phyloP scores from a whole-genome alignment of 805 yeast species.

The Saccharomycopsis synnaedendra region DNA sequence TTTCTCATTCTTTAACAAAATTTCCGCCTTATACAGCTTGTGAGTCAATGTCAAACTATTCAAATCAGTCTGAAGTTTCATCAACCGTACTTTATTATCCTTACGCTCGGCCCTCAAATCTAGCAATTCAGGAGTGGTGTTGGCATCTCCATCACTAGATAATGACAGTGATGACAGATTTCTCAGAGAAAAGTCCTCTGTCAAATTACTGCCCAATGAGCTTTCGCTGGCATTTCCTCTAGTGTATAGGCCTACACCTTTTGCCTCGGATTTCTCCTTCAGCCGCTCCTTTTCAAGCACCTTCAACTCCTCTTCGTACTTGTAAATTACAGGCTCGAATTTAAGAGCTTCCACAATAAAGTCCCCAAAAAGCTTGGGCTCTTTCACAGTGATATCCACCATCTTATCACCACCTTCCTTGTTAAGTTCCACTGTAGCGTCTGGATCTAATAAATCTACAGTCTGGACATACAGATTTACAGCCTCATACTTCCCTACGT shows the following conservation, averaged over 20 bases:
- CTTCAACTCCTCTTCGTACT: slow-evolving; percentile 14
- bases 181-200: background rate
- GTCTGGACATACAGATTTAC: slow-evolving; percentile 2
- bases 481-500: slow-evolving; percentile 7
- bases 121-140: slow-evolving; percentile 5
- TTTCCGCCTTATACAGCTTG: slow-evolving; percentile 14
- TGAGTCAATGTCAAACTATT: slow-evolving; percentile 14
- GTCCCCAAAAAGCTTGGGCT: slow-evolving; percentile 10
- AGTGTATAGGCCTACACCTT: slow-evolving; percentile 2
- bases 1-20: slow-evolving; percentile 8
- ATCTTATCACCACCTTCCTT: slow-evolving; percentile 1
- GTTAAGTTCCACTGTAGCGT: background rate
- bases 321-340: slow-evolving; percentile 13
- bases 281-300: slow-evolving; percentile 7
- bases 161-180: slow-evolving; percentile 1
- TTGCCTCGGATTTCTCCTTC: background rate
- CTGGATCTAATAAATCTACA: background rate
- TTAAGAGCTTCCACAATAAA: slow-evolving; percentile 14
- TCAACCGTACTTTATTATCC: slow-evolving; percentile 7
- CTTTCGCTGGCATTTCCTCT: slow-evolving; percentile 1
- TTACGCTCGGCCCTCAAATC: slow-evolving; percentile 6
- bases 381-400: slow-evolving; percentile 13
- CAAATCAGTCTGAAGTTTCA: slow-evolving; percentile 15
- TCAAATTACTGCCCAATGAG: slow-evolving; percentile 1
- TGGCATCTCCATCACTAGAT: background rate